Conservation (phyloP, 129 eudicot species). For the Logfia minima region DNA sequence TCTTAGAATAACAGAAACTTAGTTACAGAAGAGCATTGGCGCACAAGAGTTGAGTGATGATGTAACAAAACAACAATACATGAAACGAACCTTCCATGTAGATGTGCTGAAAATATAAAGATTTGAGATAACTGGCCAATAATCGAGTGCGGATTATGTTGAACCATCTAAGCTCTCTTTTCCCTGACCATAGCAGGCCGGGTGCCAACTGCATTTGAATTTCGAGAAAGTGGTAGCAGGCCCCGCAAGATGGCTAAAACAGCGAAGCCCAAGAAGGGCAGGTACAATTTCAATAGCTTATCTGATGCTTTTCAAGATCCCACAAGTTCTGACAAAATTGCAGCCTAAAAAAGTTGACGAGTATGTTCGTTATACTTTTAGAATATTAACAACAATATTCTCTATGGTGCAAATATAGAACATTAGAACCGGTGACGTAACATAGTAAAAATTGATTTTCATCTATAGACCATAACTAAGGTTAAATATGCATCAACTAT, state of each 20-base stretch:
- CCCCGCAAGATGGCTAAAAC: conserved; percentile 74
- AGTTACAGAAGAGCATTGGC: background rate
- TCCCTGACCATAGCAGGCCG: conserved; percentile 46
- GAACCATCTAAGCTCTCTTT: conserved; percentile 74
- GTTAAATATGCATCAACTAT: too few species aligned
- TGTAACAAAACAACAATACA: too few species aligned
- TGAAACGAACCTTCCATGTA: background rate
- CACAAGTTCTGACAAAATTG: conserved; percentile 55
- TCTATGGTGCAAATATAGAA: too few species aligned
- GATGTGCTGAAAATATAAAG: background rate
- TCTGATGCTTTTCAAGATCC: conserved; percentile 70
- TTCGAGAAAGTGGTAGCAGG: conserved; percentile 44
- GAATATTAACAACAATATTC: too few species aligned
- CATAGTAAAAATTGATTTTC: too few species aligned
- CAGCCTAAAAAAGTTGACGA: conserved; percentile 44
- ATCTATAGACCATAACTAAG: too few species aligned
- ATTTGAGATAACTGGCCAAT: background rate
- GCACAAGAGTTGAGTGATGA: background rate
- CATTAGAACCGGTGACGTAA: too few species aligned
- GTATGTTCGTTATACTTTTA: too few species aligned
- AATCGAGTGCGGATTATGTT: conserved; percentile 10
- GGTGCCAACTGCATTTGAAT: conserved; percentile 31
- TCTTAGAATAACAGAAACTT: background rate
- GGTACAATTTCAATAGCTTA: conserved; percentile 50
- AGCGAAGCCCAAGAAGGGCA: conserved; percentile 70